Base-by-base conservation (phyloP, 2,329 filamentous ascomycete genomes). In the Microdochium nivale region DNA sequence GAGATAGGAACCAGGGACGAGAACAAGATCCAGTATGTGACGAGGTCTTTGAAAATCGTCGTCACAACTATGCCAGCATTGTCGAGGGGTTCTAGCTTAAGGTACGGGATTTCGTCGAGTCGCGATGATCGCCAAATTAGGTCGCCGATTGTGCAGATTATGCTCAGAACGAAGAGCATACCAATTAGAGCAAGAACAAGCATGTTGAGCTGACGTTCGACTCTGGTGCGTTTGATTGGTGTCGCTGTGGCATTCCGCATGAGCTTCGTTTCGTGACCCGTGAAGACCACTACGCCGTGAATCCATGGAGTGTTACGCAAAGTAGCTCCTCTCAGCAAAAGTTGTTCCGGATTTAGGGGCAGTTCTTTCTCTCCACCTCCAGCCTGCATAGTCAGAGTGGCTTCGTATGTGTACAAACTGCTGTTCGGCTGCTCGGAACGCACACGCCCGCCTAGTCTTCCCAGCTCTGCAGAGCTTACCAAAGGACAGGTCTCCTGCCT, bases 1-100 rank as follows among this genome's bases (percentile, higher is more conserved):
- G 92, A 97, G 62, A 99, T 96, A 32, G 94, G 94, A 47, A 99
- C 94, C 61, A 99, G 73, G 50, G 95, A 92, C 2, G 92, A 97
- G 70, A 96, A 99, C 33, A 99, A 72, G 30, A 99, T 92, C 92
- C 94, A 99, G 68, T 97, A 97, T 1, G 95, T 99, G 63, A 96
- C 88, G 65, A 99, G 87, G 69, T 99, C 94, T 60, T 87, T 86
- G 68, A 95, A 87, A 67, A 99, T 96, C 56, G 90, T 89, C 59
- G 82, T 79, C 19, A 84, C 86, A n/a, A 85, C 71, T 24, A 67
- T 61, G 27, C 65, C 65, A 3, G 74, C 75, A 11, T 69, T 77
- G 60, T 82, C 80, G 56, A 85, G 81, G 30, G 70, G 64, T 53
- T 78, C 77, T 55, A 95, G 80, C 50, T 80, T 69, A 16, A 99